These are phyloP conservation scores for Suillus lakei DNA, from an alignment of 768 basidiomycete genomes.

Conservation along the genomic window DNA sequence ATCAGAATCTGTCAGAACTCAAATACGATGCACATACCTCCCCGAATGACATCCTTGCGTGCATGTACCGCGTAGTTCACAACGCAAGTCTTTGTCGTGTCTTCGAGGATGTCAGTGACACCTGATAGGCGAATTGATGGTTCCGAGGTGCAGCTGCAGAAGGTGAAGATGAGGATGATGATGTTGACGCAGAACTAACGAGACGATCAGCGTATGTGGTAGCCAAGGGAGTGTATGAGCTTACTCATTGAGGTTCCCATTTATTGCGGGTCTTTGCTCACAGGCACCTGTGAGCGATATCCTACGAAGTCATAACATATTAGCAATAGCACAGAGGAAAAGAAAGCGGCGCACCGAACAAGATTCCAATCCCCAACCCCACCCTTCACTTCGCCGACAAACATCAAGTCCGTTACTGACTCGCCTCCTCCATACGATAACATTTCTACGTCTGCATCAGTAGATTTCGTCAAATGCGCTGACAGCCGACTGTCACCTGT, in stretches of 20 bases:
- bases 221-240: no score
- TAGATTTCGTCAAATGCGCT: no score
- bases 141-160: not conserved
- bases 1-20: constrained; percentile 7
- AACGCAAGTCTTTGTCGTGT: constrained; percentile 59
- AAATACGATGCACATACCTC: constrained; percentile 46
- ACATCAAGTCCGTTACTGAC: constrained; percentile 29
- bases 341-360: constrained; percentile 22
- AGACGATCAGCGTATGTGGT: not conserved
- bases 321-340: not conserved
- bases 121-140: constrained; percentile 55
- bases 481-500: no score
- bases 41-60: constrained; percentile 50
- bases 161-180: not conserved
- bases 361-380: constrained; percentile 70
- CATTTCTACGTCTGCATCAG: no score
- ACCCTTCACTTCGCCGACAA: constrained; percentile 51
- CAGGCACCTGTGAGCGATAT: not conserved
- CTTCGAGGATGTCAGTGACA: constrained; percentile 62
- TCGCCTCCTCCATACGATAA: no score
- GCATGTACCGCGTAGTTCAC: constrained; percentile 62
- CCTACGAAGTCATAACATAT: not conserved
- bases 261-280: not conserved
- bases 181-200: not conserved
- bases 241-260: not conserved